These are phyloP conservation scores for Wickerhamomyces strasburgensis DNA, from an alignment of 805 yeast species.

Conservation along the genomic window DNA sequence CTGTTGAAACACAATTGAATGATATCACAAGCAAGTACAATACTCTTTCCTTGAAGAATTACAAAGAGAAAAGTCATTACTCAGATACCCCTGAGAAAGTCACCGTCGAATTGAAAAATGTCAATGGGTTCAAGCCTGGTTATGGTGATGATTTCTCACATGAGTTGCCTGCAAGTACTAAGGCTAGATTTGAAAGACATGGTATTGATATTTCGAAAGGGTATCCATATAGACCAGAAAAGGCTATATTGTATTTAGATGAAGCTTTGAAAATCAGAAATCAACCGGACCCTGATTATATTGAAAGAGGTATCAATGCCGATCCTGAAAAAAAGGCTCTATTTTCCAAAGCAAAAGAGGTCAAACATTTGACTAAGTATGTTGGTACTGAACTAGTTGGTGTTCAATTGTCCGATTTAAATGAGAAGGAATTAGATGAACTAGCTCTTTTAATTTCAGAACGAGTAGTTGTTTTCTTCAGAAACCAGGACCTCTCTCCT, in stretches of 20 bases:
- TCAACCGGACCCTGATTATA: constrained; percentile 27
- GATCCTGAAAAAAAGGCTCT: constrained; percentile 39
- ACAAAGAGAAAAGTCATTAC: not conserved
- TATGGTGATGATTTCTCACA: constrained; percentile 13
- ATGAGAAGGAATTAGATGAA: constrained; percentile 41
- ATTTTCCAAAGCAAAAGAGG: constrained; percentile 37
- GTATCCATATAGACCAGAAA: constrained; percentile 35
- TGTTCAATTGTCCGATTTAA: constrained; percentile 38
- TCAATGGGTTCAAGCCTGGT: constrained; percentile 10
- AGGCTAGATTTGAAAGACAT: constrained; percentile 28
- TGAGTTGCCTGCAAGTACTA: constrained; percentile 25
- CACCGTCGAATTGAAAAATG: not conserved
- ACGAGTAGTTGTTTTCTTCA: constrained; percentile 46
- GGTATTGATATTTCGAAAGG: constrained; percentile 36
- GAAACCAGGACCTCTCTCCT: constrained; percentile 17
- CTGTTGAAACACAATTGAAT: not conserved
- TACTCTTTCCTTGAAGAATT: not conserved
- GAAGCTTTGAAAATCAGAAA: constrained; percentile 35
- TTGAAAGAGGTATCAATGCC: constrained; percentile 34
- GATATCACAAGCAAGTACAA: not conserved
- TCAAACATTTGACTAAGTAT: constrained; percentile 38
- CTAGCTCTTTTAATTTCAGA: constrained; percentile 43
- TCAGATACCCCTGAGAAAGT: not conserved
- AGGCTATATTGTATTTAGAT: constrained; percentile 35
- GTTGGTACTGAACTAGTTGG: constrained; percentile 49